Base-by-base conservation (phyloP, 1,139 yeast species). In the Magnusiomyces starmeri region DNA sequence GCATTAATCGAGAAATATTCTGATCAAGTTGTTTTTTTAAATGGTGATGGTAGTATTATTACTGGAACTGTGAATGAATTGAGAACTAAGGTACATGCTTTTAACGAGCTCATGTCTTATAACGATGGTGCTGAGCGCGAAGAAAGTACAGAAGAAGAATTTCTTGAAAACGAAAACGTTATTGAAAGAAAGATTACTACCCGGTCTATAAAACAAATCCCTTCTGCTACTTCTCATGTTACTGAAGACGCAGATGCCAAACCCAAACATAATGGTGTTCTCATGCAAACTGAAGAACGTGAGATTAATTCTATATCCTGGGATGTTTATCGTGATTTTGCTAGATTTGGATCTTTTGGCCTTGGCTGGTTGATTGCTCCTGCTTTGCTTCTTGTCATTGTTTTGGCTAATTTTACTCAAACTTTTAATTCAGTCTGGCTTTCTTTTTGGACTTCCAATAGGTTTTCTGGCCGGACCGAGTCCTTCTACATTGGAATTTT, bases 371-470 rank as follows among this genome's bases (percentile, higher is more conserved):
- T 70, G 6, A 66, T 77, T 3, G 59, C 79, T 12, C 78, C 81
- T 4, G 18, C 75, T 1, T 70, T 76, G 42, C 18, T 77, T 0
- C 22, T 76, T 1, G 56, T 70, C 1, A 59, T 75, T 8, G 70
- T 76, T 1, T 59, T 82, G 6, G 66, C 81, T 3, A 77, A 88
- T 0, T 86, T 85, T 62, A 73, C 76, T 56, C 76, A 74, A 50
- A 67, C 85, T 41, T 85, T 86, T 64, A 75, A 85, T 37, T 85
- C 84, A 60, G 82, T 83, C 21, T 89, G 96, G 95, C 73, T 89
- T 56, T 83, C 96, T 0, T 89, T 79, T 66, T 89, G 97, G 97
- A 75, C 85, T 2, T 77, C 75, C 21, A 51, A 72, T 50, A 81
- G 77, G 64, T 87, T 83, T 62, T 55, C 57, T 7, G 67, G 66